These are phyloP conservation scores for Eimeria zaria DNA, from an alignment of 169 alveolate genomes.

Conservation along the genomic window DNA sequence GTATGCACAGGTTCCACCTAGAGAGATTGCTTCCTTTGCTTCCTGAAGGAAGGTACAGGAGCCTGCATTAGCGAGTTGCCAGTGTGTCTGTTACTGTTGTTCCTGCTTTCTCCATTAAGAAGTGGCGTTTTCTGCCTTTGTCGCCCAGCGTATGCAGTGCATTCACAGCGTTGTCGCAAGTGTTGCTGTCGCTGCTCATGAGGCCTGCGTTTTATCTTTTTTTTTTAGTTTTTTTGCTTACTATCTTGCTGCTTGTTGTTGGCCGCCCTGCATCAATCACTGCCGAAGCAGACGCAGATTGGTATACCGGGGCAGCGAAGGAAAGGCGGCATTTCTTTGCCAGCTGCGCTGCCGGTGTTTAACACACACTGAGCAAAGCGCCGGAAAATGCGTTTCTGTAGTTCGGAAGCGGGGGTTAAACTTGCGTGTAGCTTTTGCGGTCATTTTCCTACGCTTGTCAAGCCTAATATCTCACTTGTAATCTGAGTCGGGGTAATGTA, in stretches of 20 bases:
- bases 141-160: neutral
- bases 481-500: neutral
- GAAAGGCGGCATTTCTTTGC: conserved; percentile 19
- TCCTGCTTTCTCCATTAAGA: neutral
- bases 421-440: too few relatives aligned
- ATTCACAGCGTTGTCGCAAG: neutral
- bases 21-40: neutral
- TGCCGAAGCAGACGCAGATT: neutral
- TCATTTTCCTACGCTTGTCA: neutral
- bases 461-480: neutral
- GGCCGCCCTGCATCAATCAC: neutral
- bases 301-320: neutral
- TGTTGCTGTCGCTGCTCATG: neutral
- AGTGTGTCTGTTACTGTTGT: too few relatives aligned
- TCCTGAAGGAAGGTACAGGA: neutral
- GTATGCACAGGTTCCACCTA: neutral
- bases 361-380: neutral
- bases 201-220: neutral
- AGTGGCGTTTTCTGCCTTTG: neutral
- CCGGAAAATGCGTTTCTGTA: neutral
- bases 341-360: conserved; percentile 36
- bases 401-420: too few relatives aligned
- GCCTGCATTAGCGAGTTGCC: neutral
- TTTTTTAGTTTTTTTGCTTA: neutral
- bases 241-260: neutral